Base-by-base conservation (phyloP, 768 basidiomycete species). In the Boletus rex-veris region DNA sequence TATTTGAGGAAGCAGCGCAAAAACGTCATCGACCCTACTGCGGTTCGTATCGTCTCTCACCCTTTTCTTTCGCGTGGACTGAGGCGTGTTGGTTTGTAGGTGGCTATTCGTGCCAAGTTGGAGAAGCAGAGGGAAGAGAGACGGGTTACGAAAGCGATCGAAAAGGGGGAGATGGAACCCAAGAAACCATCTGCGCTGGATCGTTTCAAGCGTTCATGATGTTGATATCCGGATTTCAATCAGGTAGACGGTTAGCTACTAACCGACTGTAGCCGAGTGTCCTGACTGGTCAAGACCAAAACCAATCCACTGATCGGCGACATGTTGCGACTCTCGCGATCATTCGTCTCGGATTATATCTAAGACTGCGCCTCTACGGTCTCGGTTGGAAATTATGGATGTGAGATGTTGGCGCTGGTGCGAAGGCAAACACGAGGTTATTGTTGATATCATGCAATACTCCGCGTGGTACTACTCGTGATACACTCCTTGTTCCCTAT, bases 1-100 rank as follows among this genome's bases (percentile, higher is more conserved):
- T 89, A 84, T 69, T 70, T 97, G 57, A 80, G 90, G 63, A 97
- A 94, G 75, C 90, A 96, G 71, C 83, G 92, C 68, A 93, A 95
- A 77, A 97, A 98, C 64, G 90, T 98, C 45, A 82, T 98, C 57
- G 94, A 98, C 67, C 91, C 92, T 21, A 78, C 80, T 21, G 78
- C 81, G 21, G 88, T 90, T 51, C 50, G 80, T 74, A 14, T 28
- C 9, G 15, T 6, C 7, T 12, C 9, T 16, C 5, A 8, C 24
- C 9, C 3, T 15, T 26, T 28, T 31, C 28, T 61, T 50, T 19
- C 0, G 7, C 2, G 40, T 24, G 15, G 1, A 45, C 33, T 48
- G 1, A 48, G 4, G 0, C 21, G 19, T 38, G 16, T 39, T 35
- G 48, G 42, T 11, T 45, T 48, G 5, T 19, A 81, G 70, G 76